A percentile compares a stretch with the other conserved stretches of the same genome.
phyloP scores from a whole-genome alignment of 2,329 filamentous ascomycete genomes.

The Gliomastix tumulicola region DNA sequence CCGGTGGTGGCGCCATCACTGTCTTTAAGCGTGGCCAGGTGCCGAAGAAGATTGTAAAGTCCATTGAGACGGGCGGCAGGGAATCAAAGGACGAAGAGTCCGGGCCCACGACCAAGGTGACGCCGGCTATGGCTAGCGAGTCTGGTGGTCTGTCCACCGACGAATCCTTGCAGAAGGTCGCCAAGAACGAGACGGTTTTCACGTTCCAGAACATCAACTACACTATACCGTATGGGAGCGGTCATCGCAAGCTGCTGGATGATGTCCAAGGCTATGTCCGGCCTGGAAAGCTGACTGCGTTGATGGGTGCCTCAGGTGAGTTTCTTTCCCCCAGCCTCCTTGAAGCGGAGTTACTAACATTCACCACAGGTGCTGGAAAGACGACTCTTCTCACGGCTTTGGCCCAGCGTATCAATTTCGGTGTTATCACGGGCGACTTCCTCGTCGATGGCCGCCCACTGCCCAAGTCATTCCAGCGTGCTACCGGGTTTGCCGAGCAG shows the following conservation, averaged over 20 bases:
- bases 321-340: conserved; percentile 2
- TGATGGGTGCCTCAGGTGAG: conserved; percentile 57
- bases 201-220: conserved; percentile 46
- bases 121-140: conserved; percentile 50
- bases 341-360: conserved; percentile 9
- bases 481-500: conserved; percentile 64
- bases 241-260: conserved; percentile 63
- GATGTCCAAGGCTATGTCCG: conserved; percentile 80
- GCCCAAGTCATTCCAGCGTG: conserved; percentile 71
- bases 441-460: conserved; percentile 68
- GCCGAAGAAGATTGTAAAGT: conserved; percentile 48
- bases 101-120: conserved; percentile 31
- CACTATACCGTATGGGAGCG: conserved; percentile 47
- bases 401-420: conserved; percentile 69
- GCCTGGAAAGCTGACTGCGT: conserved; percentile 70
- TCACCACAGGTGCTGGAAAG: conserved; percentile 47
- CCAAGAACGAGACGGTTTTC: conserved; percentile 54
- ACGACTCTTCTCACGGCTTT: conserved; percentile 69
- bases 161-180: conserved; percentile 37
- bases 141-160: conserved; percentile 14
- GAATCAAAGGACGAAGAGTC: conserved; percentile 42
- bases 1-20: conserved; percentile 51
- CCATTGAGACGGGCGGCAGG: conserved; percentile 43
- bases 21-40: conserved; percentile 58
- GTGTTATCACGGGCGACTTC: conserved; percentile 70